A percentile compares a stretch with the other conserved stretches of the same genome.
These are phyloP conservation scores for Mycogone perniciosa DNA, from an alignment of 2,329 filamentous ascomycete species.

Conservation along the genomic window DNA sequence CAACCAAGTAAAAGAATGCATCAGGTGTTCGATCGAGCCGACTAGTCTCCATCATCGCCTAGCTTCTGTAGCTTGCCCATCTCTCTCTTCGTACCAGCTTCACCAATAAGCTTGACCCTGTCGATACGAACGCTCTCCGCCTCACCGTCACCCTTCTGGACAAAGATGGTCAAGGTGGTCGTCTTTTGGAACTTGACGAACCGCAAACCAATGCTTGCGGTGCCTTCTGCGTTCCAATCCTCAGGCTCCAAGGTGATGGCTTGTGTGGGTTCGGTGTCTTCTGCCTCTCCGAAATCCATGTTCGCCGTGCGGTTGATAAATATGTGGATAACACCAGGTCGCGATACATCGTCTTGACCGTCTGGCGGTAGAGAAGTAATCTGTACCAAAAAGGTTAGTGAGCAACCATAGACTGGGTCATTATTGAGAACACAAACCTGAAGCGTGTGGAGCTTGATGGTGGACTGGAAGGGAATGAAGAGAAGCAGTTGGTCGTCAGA, in stretches of 20 bases:
- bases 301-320: conserved; percentile 87
- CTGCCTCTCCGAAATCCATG: conserved; percentile 90
- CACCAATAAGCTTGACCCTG: conserved; percentile 73
- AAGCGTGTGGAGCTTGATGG: conserved; percentile 80
- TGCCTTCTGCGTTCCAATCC: conserved; percentile 79
- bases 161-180: conserved; percentile 77
- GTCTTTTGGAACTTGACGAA: conserved; percentile 99
- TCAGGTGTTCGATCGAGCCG: not conserved
- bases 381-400: conserved; percentile 38
- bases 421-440: conserved; percentile 39
- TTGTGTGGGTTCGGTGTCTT: conserved; percentile 77
- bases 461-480: conserved; percentile 82
- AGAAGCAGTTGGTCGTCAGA: conserved; percentile 96
- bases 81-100: conserved; percentile 83
- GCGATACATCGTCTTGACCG: conserved; percentile 68
- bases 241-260: conserved; percentile 63
- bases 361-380: conserved; percentile 73
- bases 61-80: conserved; percentile 96
- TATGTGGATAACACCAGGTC: conserved; percentile 76
- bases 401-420: not conserved
- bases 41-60: conserved; percentile 54
- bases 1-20: not conserved
- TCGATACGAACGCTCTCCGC: conserved; percentile 82
- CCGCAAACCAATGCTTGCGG: conserved; percentile 65
- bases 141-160: conserved; percentile 77